Evolutionary conservation across 2,329 filamentous ascomycete species (phyloP), one percentile per base, ranked within the genome.

Genomic region (Venturia oleaginea): DNA sequence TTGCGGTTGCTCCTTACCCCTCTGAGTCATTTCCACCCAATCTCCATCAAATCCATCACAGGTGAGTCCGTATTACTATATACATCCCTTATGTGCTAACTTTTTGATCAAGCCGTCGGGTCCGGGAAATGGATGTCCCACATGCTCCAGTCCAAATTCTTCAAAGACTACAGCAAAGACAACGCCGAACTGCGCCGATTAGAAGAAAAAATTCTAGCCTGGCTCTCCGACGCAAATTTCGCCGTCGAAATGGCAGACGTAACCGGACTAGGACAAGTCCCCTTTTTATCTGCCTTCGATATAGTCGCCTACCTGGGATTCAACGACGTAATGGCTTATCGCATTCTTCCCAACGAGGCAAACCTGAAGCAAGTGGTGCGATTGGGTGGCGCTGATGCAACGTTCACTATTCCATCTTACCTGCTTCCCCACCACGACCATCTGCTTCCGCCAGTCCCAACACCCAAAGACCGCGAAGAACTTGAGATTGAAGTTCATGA

Each of bases 351-450:
- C 6, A 71, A 77, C 60, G 72, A 76, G 22, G 74, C 76, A 8
- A 72, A 76, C 10, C 72, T 82, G 11, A 77, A 76, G 34, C 78
- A 82, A 68, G 80, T 83, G 1, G 73, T 83, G 7, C 75, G 78
- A 30, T 71, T 84, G 0, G 80, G 78, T 24, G 81, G 81, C 7
- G 79, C 80, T 32, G 80, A 83, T 65, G 79, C 78, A 0, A 75
- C 76, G 0, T 76, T 83, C 60, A 73, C 74, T 3, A 73, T 84
- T 11, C 82, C 82, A 0, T 76, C 74, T 6, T 82, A 77, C 67
- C 70, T 84, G 1, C 74, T 84, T 6, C 82, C 82, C 6, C 81
- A 82, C 67, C 82, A 84, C 67, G 81, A 83, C 65, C 81, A 83
- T 68, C 71, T 83, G 4, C 69, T 83, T 15, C 81, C 81, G 7